These are phyloP conservation scores for Botrytis paeoniae DNA, from an alignment of 2,329 filamentous ascomycete genomes.

Conservation along the genomic window DNA sequence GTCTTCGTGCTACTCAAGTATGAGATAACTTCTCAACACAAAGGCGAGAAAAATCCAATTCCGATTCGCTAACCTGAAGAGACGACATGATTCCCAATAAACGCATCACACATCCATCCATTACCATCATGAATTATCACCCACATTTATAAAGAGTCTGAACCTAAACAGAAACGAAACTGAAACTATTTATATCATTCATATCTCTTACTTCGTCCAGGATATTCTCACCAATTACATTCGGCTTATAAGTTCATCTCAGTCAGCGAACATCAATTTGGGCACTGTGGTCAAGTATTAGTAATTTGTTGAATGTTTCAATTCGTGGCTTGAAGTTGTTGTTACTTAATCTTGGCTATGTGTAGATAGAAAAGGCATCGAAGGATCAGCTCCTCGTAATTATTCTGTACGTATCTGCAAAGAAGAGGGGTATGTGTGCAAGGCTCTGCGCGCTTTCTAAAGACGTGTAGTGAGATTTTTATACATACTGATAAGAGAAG, in stretches of 20 bases:
- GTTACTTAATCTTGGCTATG: not conserved
- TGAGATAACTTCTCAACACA: not conserved
- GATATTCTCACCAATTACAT: not conserved
- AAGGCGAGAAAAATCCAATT: rapidly evolving
- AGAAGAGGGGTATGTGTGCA: not conserved
- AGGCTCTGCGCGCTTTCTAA: not conserved
- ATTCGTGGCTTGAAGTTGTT: not conserved
- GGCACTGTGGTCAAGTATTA: no score
- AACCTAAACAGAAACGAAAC: not conserved
- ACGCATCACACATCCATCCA: no score
- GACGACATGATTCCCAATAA: not conserved
- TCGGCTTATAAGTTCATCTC: no score
- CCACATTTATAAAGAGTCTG: no score
- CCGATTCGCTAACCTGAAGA: not conserved
- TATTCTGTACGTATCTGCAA: not conserved
- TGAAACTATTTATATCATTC: not conserved
- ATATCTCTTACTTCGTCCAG: not conserved
- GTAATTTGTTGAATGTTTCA: rapidly evolving
- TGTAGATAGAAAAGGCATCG: rapidly evolving
- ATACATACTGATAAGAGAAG: not conserved
- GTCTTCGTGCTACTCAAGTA: not conserved
- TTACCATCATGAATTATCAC: not conserved
- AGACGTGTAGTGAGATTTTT: not conserved
- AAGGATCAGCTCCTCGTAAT: rapidly evolving
- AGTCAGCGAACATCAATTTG: not conserved